These are phyloP conservation scores for Leishmania major DNA, from an alignment of 208 protist genomes.

Conservation along the genomic window DNA sequence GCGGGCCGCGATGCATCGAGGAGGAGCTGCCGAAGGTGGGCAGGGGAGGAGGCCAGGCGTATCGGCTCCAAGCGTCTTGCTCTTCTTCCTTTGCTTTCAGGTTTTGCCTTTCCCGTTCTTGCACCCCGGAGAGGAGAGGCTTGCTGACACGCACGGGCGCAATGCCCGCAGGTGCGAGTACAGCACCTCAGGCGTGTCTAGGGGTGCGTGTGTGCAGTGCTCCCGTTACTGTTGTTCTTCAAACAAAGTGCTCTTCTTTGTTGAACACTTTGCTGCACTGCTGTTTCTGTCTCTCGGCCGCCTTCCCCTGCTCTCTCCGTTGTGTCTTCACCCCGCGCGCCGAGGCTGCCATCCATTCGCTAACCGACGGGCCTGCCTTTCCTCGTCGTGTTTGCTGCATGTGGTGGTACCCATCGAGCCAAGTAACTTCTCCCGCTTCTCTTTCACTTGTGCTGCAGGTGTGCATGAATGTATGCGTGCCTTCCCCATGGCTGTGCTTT, in stretches of 20 bases:
- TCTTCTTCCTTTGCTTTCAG: background rate
- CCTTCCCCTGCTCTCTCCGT: background rate
- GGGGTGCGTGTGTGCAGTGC: background rate
- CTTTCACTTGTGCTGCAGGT: background rate
- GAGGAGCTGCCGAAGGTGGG: background rate
- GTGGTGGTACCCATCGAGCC: background rate
- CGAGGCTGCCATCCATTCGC: background rate
- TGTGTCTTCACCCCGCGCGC: background rate
- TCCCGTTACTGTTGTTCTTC: background rate
- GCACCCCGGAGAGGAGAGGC: background rate
- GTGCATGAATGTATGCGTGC: background rate
- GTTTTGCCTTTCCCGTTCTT: background rate
- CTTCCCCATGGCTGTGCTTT: background rate
- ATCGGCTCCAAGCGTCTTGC: background rate
- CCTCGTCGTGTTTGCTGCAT: background rate
- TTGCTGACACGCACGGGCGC: background rate
- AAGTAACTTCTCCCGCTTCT: background rate
- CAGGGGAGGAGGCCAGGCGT: background rate
- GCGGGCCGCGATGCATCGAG: background rate
- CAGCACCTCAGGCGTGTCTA: background rate
- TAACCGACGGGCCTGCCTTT: background rate
- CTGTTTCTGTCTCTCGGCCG: no score
- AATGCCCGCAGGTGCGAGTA: background rate
- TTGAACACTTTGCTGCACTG: background rate
- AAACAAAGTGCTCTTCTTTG: background rate